A percentile compares a stretch with the other conserved stretches of the same genome.
Conservation (phyloP, 306 rosid genomes). For the Benincasa hispida region DNA sequence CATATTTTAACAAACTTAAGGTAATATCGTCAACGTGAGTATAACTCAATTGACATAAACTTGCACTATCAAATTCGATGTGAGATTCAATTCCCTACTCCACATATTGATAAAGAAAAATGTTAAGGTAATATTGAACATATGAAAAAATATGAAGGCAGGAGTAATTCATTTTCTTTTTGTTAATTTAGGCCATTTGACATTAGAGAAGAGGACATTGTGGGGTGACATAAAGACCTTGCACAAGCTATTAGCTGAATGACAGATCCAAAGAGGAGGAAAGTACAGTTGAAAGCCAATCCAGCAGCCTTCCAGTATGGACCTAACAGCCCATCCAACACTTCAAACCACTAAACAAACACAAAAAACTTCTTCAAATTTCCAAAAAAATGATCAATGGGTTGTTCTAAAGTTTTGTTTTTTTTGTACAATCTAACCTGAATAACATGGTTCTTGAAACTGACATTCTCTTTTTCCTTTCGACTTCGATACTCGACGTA, state of each 20-base stretch:
- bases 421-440: slow-evolving; percentile 35
- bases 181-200: too few species aligned
- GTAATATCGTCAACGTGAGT: too few species aligned
- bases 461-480: slow-evolving; percentile 79
- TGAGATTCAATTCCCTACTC: too few species aligned
- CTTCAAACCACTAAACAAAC: slow-evolving; percentile 77
- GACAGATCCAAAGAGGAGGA: slow-evolving; percentile 86
- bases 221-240: slow-evolving; percentile 30
- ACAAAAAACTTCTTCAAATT: background rate
- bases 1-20: too few species aligned
- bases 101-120: too few species aligned
- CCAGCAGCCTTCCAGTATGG: slow-evolving; percentile 87
- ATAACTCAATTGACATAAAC: too few species aligned
- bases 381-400: background rate
- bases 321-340: slow-evolving; percentile 81
- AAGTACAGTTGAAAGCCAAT: slow-evolving; percentile 87
- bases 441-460: slow-evolving; percentile 92
- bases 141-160: too few species aligned
- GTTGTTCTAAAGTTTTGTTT: background rate
- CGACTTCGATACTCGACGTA: slow-evolving; percentile 77
- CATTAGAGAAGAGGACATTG: background rate
- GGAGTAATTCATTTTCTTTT: too few species aligned
- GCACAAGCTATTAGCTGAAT: slow-evolving; percentile 98
- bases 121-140: too few species aligned
- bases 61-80: too few species aligned